phyloP scores from a whole-genome alignment of 257 asterid genomes.

The Fraxinus anomala region DNA sequence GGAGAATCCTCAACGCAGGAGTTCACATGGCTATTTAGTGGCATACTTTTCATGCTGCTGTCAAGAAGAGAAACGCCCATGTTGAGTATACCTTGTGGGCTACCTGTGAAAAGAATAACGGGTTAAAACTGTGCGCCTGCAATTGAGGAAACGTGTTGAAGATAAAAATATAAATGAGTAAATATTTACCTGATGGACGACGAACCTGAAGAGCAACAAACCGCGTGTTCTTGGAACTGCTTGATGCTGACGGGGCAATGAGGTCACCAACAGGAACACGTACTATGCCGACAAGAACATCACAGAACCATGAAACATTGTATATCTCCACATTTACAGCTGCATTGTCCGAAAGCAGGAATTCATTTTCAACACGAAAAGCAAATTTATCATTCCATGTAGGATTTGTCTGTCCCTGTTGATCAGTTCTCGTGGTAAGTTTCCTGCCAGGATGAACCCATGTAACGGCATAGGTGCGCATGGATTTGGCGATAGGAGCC shows the following conservation, averaged over 20 bases:
- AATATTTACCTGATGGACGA: constrained; percentile 44
- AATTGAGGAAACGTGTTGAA: too few species aligned
- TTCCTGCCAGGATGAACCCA: constrained; percentile 59
- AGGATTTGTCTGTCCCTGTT: constrained; percentile 52
- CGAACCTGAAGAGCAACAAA: constrained; percentile 71
- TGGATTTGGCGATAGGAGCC: constrained; percentile 53
- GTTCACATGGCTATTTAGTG: constrained; percentile 21
- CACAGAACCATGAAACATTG: constrained; percentile 64
- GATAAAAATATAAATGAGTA: too few species aligned
- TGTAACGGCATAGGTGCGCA: constrained; percentile 60
- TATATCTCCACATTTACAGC: constrained; percentile 59
- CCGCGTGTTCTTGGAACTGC: constrained; percentile 30
- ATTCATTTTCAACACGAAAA: constrained; percentile 46
- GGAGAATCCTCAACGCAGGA: neutral
- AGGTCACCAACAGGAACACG: constrained; percentile 53
- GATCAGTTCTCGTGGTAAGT: constrained; percentile 52
- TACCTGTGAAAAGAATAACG: constrained; percentile 26
- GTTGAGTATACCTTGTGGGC: constrained; percentile 82
- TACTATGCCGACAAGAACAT: constrained; percentile 57
- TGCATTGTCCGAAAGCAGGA: constrained; percentile 40
- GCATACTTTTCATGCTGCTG: constrained; percentile 46
- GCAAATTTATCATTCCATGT: constrained; percentile 74
- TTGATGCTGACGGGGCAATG: constrained; percentile 24
- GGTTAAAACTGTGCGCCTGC: neutral
- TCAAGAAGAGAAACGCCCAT: constrained; percentile 65